Percentiles rank a stretch among this genome's conserved stretches.
Conservation (phyloP, 306 rosid species). For the Vachellia collinsii region DNA sequence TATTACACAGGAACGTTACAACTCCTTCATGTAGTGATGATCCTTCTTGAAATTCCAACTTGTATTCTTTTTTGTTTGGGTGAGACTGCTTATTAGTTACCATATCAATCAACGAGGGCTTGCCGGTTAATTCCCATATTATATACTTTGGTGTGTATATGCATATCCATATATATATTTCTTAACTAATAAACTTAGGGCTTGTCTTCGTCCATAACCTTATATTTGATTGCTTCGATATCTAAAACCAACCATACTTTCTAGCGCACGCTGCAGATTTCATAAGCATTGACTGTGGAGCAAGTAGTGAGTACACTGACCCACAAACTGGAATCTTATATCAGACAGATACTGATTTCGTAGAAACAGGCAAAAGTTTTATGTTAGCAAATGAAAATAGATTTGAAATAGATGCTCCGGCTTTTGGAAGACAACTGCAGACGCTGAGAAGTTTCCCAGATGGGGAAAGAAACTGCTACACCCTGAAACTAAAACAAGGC, state of each 20-base stretch:
- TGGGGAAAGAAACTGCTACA: conserved; percentile 50
- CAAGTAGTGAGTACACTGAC: neutral
- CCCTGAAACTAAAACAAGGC: conserved; percentile 36
- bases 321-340: neutral
- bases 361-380: neutral
- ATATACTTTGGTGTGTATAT: too few relatives aligned
- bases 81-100: too few relatives aligned
- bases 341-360: neutral
- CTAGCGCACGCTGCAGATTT: neutral
- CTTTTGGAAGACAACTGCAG: neutral
- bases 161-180: too few relatives aligned
- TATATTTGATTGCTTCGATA: too few relatives aligned
- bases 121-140: too few relatives aligned
- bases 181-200: neutral
- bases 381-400: neutral
- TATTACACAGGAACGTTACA: too few relatives aligned
- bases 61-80: too few relatives aligned
- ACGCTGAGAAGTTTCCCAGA: conserved; percentile 50
- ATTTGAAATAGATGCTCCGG: neutral
- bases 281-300: conserved; percentile 30
- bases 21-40: too few relatives aligned
- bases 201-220: neutral
- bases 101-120: too few relatives aligned
- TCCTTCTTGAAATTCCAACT: too few relatives aligned
- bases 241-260: neutral